Base-by-base conservation (phyloP, 208 protist species). In the Acanthamoeba lugdunensis region DNA sequence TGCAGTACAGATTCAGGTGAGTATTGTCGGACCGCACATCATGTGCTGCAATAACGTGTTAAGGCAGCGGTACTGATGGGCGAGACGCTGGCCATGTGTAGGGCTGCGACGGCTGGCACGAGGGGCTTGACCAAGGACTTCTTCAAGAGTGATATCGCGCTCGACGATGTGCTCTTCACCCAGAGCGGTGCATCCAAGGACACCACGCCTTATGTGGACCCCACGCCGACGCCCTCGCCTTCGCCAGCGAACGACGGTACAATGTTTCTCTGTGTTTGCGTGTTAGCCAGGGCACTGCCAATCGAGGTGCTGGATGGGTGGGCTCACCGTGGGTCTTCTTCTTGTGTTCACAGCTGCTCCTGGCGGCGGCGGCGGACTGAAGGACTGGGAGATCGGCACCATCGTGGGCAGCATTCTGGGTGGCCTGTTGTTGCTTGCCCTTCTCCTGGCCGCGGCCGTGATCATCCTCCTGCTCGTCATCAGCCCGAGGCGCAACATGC, bases 131-230 rank as follows among this genome's bases (percentile, higher is more conserved):
- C 25, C 28, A 28, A 52, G 54, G 54, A 56, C 52, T 88, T 67
- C 81, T 88, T 28, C 28, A 52, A 37, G 81, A 88, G 81, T n/a
- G 81, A 88, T 37, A 88, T 88, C 28, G 81, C 81, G 25, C 23
- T 88, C 54, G 81, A 88, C 48, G 81, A 88, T n/a, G 48, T 88
- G 33, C 16, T 88, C 23, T 50, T 88, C 13, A 67, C 81, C n/a
- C 81, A 88, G 33, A 65, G 54, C 48, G 81, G 81, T 23, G 54
- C 48, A 25, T 25, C 48, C 45, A 58, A 88, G 13, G 48, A 28
- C 14, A 58, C 81, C 48, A 61, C 33, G 9, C 81, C 81, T 23
- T 88, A 88, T 28, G 37, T 88, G 2, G 81, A 88, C 33, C 81
- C 81, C 28, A 67, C 81, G 25, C 81, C 81, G 5, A 67, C 81